Base-by-base conservation (phyloP, 768 basidiomycete species). In the Ephemerocybe angulata region DNA sequence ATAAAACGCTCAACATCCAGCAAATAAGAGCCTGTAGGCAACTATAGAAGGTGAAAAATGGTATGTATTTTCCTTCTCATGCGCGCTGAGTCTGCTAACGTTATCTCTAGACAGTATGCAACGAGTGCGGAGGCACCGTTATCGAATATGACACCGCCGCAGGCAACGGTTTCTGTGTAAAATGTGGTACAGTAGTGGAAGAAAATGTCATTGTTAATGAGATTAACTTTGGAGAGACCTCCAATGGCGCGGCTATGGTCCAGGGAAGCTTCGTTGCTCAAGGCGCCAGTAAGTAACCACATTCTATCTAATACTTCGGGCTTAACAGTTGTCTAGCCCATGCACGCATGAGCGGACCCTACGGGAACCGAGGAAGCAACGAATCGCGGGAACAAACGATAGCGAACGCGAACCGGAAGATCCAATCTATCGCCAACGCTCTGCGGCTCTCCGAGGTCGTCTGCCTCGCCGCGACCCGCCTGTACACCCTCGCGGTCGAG, bases 151-250 rank as follows among this genome's bases (percentile, higher is more conserved):
- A 92, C 69, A 74, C 85, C 29, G 85, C 89, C 12, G 88, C 89
- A 4, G 91, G 91, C 8, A 90, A 90, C 59, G 89, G 88, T 4
- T 89, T 92, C 65, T 95, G 93, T 62, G 81, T 88, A 1, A 76
- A 81, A 60, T 98, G 95, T 62, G 93, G 92, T 43, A 89, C 87
- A 6, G 93, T 98, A 17, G 77, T 96, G 10, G 93, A 96, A 71
- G 92, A 97, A 70, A 94, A 93, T 64, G 84, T 88, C 2, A 93
- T 98, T 56, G 92, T 98, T 10, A 90, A 87, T 58, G 97, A 99
- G 67, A 84, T 99, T 53, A 85, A 86, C 1, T 99, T 99, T 62
- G 93, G 93, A n/a, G 97, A 99, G 76, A 89, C 90, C 3, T 82
- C 88, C 11, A 80, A 82, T 27, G 97, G 97, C 24, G 92, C 94